These are phyloP conservation scores for Sphaerobolus stellatus DNA, from an alignment of 1,284 basidiomycete genomes.

Conservation along the genomic window DNA sequence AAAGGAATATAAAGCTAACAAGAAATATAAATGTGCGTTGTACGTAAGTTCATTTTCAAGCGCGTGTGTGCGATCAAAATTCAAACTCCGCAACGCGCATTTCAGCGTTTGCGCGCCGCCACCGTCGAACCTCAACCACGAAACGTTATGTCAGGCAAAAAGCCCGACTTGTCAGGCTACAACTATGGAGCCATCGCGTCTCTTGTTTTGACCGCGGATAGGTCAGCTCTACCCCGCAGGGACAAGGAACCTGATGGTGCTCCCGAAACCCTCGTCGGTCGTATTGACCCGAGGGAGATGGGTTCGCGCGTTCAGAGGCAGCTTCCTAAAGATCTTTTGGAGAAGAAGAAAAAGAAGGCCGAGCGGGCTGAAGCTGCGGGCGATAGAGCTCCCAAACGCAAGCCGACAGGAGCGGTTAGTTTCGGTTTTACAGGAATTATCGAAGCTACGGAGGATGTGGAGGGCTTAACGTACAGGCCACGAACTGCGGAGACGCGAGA, in stretches of 20 bases:
- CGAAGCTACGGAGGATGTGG: slow-evolving; percentile 89
- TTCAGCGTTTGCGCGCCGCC: too few species aligned
- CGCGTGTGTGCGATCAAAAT: too few species aligned
- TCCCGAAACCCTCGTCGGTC: slow-evolving; percentile 88
- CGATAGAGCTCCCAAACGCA: slow-evolving; percentile 55
- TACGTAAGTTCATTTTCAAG: too few species aligned
- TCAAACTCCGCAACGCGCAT: too few species aligned
- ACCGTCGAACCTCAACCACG: too few species aligned
- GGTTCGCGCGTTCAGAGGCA: slow-evolving; percentile 86
- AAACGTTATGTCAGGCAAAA: slow-evolving; percentile 36
- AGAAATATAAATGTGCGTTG: too few species aligned
- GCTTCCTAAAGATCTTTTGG: slow-evolving; percentile 88
- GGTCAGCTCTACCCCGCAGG: slow-evolving; percentile 71
- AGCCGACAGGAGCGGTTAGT: slow-evolving; percentile 51
- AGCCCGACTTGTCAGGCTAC: slow-evolving; percentile 81
- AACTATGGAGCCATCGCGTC: slow-evolving; percentile 90
- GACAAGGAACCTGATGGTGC: slow-evolving; percentile 96
- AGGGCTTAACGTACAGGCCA: slow-evolving; percentile 91
- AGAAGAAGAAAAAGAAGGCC: slow-evolving; percentile 86
- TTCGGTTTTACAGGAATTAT: slow-evolving; percentile 87
- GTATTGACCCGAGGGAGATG: slow-evolving; percentile 92
- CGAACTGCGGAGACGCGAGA: slow-evolving; percentile 92
- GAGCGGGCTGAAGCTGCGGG: slow-evolving; percentile 58
- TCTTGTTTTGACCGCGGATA: slow-evolving; percentile 80
- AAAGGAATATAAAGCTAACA: neutral